Conservation (phyloP, 108 stramenopile species). For the Cyclotella choctawhatcheeana region DNA sequence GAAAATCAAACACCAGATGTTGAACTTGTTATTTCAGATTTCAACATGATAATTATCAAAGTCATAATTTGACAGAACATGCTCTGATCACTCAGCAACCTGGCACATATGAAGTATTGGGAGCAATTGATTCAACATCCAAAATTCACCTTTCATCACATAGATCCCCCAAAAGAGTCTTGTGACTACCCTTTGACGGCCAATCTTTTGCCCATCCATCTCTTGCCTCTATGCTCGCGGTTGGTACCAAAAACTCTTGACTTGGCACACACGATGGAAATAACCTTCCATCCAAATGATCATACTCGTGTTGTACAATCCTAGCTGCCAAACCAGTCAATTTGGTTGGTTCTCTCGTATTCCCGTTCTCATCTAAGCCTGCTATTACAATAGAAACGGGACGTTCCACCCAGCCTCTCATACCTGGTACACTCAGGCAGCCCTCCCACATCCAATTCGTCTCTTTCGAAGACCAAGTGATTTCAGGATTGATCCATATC, state of each 20-base stretch:
- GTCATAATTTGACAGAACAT: neutral
- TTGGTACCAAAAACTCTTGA: neutral
- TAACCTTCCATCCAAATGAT: neutral
- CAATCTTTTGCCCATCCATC: constrained; percentile 5
- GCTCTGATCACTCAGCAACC: neutral
- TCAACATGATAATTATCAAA: neutral
- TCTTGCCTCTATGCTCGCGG: neutral
- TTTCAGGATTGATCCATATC: constrained; percentile 18
- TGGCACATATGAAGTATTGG: neutral
- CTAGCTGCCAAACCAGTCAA: neutral
- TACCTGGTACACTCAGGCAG: neutral
- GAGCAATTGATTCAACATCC: too few relatives aligned
- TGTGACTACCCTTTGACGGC: neutral
- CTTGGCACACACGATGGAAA: neutral
- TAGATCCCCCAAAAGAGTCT: neutral
- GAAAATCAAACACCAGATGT: neutral
- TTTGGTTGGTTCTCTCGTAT: neutral
- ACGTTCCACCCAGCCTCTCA: constrained; percentile 1
- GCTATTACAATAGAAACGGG: neutral
- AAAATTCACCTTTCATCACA: constrained; percentile 2
- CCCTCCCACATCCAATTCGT: constrained; percentile 11
- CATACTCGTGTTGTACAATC: neutral
- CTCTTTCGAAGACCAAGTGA: constrained; percentile 2
- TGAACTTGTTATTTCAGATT: neutral
- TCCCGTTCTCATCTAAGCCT: neutral